Evolutionary conservation across 2,329 filamentous ascomycete species (phyloP).

Genomic region (Aspergillus calidoustus): DNA sequence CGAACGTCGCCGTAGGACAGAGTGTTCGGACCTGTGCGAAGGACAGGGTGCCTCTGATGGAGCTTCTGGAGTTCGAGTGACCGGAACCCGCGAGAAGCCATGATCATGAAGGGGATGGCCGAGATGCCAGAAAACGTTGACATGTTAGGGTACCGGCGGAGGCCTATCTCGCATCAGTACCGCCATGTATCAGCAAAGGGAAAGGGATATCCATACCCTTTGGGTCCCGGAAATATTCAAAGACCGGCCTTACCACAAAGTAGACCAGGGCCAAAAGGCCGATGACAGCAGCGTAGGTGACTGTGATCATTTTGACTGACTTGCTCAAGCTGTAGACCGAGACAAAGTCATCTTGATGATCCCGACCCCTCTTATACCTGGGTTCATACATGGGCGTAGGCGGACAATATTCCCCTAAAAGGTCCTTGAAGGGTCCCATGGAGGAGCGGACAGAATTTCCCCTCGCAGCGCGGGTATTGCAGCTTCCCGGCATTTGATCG

Average conservation of each 20-base stretch:
- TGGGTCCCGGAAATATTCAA: constrained; percentile 34
- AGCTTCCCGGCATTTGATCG: constrained; percentile 14
- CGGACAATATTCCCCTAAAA: constrained; percentile 18
- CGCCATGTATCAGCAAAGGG: neutral
- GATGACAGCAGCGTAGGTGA: constrained; percentile 28
- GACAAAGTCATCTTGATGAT: neutral
- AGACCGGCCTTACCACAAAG: constrained; percentile 31
- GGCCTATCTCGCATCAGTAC: constrained; percentile 34
- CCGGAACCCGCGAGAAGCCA: constrained; percentile 50
- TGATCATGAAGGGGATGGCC: constrained; percentile 53
- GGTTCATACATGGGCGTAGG: neutral
- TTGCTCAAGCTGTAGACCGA: neutral
- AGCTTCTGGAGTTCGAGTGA: constrained; percentile 49
- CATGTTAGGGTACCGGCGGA: constrained; percentile 54
- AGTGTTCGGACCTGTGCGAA: constrained; percentile 53
- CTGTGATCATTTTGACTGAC: constrained; percentile 8
- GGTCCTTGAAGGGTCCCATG: neutral
- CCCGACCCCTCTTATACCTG: constrained; percentile 7
- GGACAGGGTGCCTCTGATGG: constrained; percentile 52
- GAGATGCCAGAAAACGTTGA: constrained; percentile 51
- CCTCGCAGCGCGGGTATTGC: constrained; percentile 6
- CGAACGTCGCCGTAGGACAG: constrained; percentile 48
- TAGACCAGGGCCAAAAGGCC: constrained; percentile 30
- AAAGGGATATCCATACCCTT: constrained; percentile 27
- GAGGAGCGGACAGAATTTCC: constrained; percentile 27